These are phyloP conservation scores for Willaertia magna DNA, from an alignment of 208 protist species.

Conservation along the genomic window DNA sequence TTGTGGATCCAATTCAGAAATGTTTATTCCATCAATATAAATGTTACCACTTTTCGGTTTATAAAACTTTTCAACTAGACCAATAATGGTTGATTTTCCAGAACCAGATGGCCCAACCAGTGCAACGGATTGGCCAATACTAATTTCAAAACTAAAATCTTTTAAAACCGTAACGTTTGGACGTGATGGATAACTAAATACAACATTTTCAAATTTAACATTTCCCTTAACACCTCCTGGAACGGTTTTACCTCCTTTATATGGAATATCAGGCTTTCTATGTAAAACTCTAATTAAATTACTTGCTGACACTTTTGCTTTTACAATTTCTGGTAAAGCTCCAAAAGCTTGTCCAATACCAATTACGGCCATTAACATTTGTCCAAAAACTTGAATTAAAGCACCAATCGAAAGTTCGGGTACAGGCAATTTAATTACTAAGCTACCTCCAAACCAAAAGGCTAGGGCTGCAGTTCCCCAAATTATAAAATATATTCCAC, in stretches of 20 bases:
- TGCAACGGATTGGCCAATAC: conserved; percentile 60
- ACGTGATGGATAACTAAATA: background rate
- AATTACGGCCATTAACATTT: background rate
- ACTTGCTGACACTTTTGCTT: background rate
- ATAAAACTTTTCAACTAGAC: background rate
- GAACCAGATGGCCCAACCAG: conserved; percentile 65
- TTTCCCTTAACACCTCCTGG: background rate
- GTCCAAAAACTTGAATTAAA: background rate
- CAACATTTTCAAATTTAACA: background rate
- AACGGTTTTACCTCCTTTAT: background rate
- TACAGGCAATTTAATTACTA: background rate
- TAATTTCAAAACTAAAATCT: conserved; percentile 62
- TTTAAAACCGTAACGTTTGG: background rate
- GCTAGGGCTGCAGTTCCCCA: background rate
- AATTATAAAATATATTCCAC: background rate
- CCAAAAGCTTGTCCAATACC: background rate
- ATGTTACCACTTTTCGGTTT: background rate
- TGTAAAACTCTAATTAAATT: background rate
- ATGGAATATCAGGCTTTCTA: background rate
- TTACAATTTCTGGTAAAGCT: background rate
- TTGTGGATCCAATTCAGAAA: conserved; percentile 33
- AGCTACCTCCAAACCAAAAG: background rate
- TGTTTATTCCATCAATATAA: background rate
- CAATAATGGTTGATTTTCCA: background rate
- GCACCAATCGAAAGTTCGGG: background rate